phyloP scores from a whole-genome alignment of 495 filamentous ascomycete genomes.

The Halenospora varia region DNA sequence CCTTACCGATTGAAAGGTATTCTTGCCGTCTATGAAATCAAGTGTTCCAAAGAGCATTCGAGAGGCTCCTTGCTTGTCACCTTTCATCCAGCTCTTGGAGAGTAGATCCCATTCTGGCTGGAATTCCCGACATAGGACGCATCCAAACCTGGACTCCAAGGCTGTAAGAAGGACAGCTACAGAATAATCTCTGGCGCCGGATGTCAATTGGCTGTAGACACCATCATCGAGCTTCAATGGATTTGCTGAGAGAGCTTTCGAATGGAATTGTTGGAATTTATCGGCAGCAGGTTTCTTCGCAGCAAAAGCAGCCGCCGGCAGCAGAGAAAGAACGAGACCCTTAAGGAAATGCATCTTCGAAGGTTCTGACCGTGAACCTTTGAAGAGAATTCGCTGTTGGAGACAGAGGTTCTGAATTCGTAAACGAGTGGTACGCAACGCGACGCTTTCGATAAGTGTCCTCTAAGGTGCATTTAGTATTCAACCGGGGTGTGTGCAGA shows the following conservation, averaged over 20 bases:
- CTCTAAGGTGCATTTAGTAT: not conserved
- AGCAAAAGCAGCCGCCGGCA: conserved; percentile 51
- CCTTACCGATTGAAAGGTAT: conserved; percentile 82
- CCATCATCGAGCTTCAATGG: conserved; percentile 74
- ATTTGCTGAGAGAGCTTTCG: conserved; percentile 57
- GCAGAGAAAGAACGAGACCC: conserved; percentile 42
- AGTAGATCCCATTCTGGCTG: conserved; percentile 93
- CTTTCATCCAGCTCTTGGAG: conserved; percentile 79
- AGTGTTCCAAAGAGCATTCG: conserved; percentile 78
- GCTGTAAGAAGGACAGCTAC: conserved; percentile 84
- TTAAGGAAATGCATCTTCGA: conserved; percentile 53
- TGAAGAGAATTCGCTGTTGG: not conserved
- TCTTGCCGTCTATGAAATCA: conserved; percentile 83
- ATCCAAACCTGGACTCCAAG: conserved; percentile 78
- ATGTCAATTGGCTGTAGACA: conserved; percentile 69
- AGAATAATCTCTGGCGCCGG: conserved; percentile 76
- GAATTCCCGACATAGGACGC: conserved; percentile 82
- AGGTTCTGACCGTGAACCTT: conserved; percentile 12
- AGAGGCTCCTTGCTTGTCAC: conserved; percentile 67
- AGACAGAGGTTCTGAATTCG: not conserved
- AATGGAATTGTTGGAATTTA: conserved; percentile 63
- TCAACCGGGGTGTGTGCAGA: not conserved
- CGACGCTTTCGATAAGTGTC: conserved; percentile 4
- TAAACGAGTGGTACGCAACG: not conserved
- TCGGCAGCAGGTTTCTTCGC: conserved; percentile 52